Percentiles rank a stretch among this genome's conserved stretches.
Conservation (phyloP, 306 rosid species). For the Lupinus albus region DNA sequence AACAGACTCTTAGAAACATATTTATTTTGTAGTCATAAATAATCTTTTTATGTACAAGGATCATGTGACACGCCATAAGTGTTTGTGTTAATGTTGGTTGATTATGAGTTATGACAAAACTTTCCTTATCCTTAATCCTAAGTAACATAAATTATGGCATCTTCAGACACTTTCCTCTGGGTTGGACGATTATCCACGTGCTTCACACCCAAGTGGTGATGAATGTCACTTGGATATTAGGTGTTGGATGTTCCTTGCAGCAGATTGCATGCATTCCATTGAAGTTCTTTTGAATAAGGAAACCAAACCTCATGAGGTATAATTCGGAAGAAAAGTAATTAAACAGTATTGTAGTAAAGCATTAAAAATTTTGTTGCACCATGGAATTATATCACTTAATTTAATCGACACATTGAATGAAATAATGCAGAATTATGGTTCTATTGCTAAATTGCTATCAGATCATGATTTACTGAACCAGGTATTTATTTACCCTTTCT, state of each 20-base stretch:
- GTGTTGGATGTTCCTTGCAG: constrained; percentile 96
- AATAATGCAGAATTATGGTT: constrained; percentile 68
- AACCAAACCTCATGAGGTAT: constrained; percentile 60
- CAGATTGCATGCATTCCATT: constrained; percentile 83
- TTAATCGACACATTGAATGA: constrained; percentile 36
- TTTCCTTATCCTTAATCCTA: constrained; percentile 13
- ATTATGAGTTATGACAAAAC: constrained; percentile 18
- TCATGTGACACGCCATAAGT: constrained; percentile 16
- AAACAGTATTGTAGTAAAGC: not conserved
- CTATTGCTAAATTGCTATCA: constrained; percentile 64
- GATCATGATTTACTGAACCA: constrained; percentile 78
- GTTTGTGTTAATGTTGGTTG: constrained; percentile 33
- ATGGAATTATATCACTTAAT: constrained; percentile 13
- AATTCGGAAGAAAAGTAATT: constrained; percentile 16
- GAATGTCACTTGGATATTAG: constrained; percentile 93
- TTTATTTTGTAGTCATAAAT: no score
- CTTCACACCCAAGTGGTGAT: constrained; percentile 88
- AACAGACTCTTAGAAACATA: no score
- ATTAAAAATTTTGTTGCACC: constrained; percentile 6
- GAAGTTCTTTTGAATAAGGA: constrained; percentile 60
- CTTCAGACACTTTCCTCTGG: constrained; percentile 87
- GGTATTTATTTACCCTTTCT: constrained; percentile 52
- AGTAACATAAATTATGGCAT: constrained; percentile 41
- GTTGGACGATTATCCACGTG: constrained; percentile 96
- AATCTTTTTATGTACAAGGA: no score